phyloP scores from a whole-genome alignment of 169 alveolate species.

The Plasmodium vinckei region DNA sequence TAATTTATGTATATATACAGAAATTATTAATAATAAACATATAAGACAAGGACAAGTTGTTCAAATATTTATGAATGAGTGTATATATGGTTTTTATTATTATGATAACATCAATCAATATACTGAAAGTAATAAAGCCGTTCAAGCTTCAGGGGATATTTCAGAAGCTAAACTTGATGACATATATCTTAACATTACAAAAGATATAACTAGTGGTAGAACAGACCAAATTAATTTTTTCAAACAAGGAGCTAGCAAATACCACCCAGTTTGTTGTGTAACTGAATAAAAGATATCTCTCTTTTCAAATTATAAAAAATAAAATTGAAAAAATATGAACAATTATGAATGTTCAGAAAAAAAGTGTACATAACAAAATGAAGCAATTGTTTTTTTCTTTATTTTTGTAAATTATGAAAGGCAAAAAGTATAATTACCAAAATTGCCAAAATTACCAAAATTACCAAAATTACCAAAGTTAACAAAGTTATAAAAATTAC shows the following conservation, averaged over 20 bases:
- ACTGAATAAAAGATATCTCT: conserved; percentile 7
- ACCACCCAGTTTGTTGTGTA: conserved; percentile 60
- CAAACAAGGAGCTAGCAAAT: conserved; percentile 45
- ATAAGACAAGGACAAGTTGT: conserved; percentile 62
- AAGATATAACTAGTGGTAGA: conserved; percentile 38
- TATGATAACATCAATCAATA: conserved; percentile 56
- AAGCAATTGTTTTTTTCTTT: neutral
- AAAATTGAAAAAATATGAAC: neutral
- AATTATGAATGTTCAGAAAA: neutral
- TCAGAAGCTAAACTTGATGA: conserved; percentile 28
- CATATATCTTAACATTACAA: conserved; percentile 47
- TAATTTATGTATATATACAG: conserved; percentile 54
- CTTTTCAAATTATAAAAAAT: neutral
- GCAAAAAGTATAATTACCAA: neutral
- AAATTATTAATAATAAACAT: conserved; percentile 50
- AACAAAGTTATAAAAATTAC: no score
- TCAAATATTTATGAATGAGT: conserved; percentile 57
- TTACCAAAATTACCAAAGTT: neutral
- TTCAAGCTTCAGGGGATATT: neutral
- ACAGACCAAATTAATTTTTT: conserved; percentile 36
- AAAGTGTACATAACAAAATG: neutral
- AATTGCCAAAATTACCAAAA: no score
- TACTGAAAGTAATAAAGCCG: conserved; percentile 16
- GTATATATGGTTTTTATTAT: conserved; percentile 66
- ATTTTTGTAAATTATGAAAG: neutral